These are phyloP conservation scores for Cyclotella distinguenda DNA, from an alignment of 108 stramenopile genomes.

Conservation along the genomic window DNA sequence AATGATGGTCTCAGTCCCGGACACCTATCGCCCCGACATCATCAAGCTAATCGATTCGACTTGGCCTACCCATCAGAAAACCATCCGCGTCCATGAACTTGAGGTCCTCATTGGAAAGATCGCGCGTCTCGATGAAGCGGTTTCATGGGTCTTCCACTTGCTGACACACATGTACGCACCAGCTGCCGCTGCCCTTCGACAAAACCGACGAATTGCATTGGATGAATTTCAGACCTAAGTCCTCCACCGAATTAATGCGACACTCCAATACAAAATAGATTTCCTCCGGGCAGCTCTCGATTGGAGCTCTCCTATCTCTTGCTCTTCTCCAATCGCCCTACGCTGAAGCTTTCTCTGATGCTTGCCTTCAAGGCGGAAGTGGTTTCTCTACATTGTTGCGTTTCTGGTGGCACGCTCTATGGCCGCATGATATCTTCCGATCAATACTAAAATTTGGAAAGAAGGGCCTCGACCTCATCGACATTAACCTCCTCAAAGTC, in stretches of 20 bases:
- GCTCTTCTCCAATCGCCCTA: constrained; percentile 6
- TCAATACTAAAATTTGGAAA: background rate
- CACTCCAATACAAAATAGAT: constrained; percentile 12
- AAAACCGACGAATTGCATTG: background rate
- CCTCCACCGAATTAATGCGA: constrained; percentile 3
- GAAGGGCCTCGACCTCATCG: background rate
- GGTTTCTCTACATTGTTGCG: constrained; percentile 3
- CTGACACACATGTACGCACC: constrained; percentile 20
- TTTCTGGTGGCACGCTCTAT: constrained; percentile 18
- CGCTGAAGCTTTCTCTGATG: background rate
- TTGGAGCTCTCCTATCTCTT: background rate
- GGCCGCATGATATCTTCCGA: constrained; percentile 1
- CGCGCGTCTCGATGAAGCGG: constrained; percentile 10
- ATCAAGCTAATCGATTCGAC: background rate
- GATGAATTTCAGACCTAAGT: background rate
- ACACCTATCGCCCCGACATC: constrained; percentile 8
- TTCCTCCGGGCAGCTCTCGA: constrained; percentile 2
- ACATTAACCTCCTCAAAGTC: constrained; percentile 21
- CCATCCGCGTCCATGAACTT: background rate
- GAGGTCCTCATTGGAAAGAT: constrained; percentile 12
- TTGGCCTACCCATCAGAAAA: background rate
- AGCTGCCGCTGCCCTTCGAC: constrained; percentile 6
- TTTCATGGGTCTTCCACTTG: constrained; percentile 21
- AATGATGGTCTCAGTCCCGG: constrained; percentile 1
- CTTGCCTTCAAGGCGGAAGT: constrained; percentile 10